These are phyloP conservation scores for Cerrena zonata DNA, from an alignment of 1,284 basidiomycete genomes.

Conservation along the genomic window DNA sequence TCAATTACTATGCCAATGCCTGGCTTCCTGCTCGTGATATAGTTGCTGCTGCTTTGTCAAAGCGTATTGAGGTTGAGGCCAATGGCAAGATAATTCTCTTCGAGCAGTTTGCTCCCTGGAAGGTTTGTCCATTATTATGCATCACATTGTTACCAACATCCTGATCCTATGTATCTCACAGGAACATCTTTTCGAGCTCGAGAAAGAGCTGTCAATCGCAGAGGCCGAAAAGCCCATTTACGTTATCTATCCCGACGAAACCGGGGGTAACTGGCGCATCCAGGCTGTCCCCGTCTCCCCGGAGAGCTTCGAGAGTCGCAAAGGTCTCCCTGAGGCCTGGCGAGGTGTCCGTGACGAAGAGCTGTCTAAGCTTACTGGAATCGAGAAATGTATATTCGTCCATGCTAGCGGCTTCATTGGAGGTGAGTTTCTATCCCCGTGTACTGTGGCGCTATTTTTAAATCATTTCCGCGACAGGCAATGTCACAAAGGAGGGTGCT, in stretches of 20 bases:
- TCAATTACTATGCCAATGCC: constrained; percentile 80
- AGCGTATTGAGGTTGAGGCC: constrained; percentile 60
- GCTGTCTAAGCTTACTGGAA: constrained; percentile 69
- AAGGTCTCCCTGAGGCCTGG: constrained; percentile 90
- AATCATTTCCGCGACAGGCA: constrained; percentile 60
- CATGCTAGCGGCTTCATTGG: constrained; percentile 96
- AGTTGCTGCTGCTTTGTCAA: constrained; percentile 62
- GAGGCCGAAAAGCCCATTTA: constrained; percentile 64
- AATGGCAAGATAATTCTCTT: constrained; percentile 80
- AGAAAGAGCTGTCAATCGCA: constrained; percentile 47
- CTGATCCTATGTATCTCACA: constrained; percentile 28
- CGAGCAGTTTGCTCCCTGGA: constrained; percentile 81
- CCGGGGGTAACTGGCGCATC: constrained; percentile 78
- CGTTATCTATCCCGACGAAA: constrained; percentile 86
- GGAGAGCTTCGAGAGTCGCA: constrained; percentile 86
- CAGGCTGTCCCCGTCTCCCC: constrained; percentile 84
- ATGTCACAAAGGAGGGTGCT: constrained; percentile 85
- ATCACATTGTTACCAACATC: neutral
- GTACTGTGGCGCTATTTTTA: neutral
- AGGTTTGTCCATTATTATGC: constrained; percentile 40
- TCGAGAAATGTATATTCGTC: constrained; percentile 84
- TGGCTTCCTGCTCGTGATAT: constrained; percentile 92
- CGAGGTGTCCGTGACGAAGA: constrained; percentile 84
- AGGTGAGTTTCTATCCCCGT: constrained; percentile 42
- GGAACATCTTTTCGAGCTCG: constrained; percentile 91